Base-by-base conservation (phyloP, 805 yeast species). In the Candida bentonensis region DNA sequence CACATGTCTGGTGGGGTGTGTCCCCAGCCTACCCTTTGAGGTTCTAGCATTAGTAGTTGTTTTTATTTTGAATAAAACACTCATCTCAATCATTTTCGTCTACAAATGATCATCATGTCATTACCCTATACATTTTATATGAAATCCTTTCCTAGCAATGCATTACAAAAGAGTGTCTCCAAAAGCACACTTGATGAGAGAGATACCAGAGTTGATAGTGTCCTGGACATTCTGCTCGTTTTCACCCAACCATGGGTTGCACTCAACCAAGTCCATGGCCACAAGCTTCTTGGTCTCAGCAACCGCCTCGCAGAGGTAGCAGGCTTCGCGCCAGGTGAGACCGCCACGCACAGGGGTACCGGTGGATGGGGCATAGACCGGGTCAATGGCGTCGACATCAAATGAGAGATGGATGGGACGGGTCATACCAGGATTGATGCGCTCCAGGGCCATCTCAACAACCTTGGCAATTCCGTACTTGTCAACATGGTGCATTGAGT, bases 261-360 rank as follows among this genome's bases (percentile, higher is more conserved):
- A 83, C 65, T 89, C 98, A 22, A 89, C 96, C 39, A 89, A 75
- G 61, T 89, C 98, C 63, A 89, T 67, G 11, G 94, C 92, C 9
- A 79, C 79, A 49, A 89, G 73, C 52, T 78, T 75, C n/a, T 96
- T 96, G 22, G 94, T 76, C 56, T 78, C 85, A 5, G 96, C 96
- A 26, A 88, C 69, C 51, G 89, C 92, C 66, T 89, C 98, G 48
- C 88, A 92, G 44, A 89, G 65, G 60, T 82, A 89, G 60, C 92
- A 72, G 42, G 96, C 96, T 65, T 89, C 98, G 66, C 98, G 76
- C 63, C 89, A 72, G 5, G 96, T 80, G 51, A 89, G 69, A 2
- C 98, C 98, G 51, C 97, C 97, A 61, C 95, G 79, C 15, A 89
- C 98, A 39, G 96, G 89, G 1, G 98, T 92, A 44, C 98, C 98